Evolutionary conservation across 352 stramenopile genomes (phyloP).

Genomic region (Phytophthora tubulina): DNA sequence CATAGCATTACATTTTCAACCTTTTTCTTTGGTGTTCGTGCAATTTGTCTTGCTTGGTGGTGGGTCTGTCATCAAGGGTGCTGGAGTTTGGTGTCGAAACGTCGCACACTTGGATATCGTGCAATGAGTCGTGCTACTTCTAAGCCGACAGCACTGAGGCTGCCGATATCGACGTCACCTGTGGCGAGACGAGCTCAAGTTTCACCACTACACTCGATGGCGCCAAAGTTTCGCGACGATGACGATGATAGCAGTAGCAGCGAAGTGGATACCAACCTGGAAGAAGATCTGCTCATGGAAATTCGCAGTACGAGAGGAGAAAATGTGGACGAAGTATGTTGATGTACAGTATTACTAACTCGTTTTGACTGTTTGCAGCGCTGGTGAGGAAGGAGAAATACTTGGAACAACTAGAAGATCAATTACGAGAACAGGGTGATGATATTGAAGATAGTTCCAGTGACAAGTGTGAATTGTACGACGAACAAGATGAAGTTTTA

Average conservation of each 20-base stretch:
- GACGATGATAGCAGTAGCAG: not conserved
- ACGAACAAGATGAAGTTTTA: conserved; percentile 1
- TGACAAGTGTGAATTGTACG: not conserved
- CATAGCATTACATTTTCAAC: conserved; percentile 27
- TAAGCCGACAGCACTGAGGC: conserved; percentile 12
- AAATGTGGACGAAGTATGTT: not conserved
- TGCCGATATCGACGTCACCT: conserved; percentile 8
- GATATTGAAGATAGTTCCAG: not conserved
- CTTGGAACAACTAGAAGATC: conserved; percentile 32
- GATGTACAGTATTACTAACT: not conserved
- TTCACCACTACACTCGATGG: conserved; percentile 14
- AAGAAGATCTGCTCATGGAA: conserved; percentile 32
- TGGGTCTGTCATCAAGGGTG: not conserved
- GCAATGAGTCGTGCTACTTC: conserved; percentile 3
- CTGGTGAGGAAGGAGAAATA: conserved; percentile 48
- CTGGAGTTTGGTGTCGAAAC: conserved; percentile 1
- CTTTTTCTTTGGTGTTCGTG: not conserved
- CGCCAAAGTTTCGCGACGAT: conserved; percentile 16
- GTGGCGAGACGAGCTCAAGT: not conserved
- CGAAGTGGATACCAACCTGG: conserved; percentile 30
- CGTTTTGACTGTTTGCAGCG: conserved; percentile 18
- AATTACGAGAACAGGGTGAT: conserved; percentile 26
- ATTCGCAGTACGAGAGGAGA: conserved; percentile 28
- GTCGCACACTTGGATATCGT: conserved; percentile 5
- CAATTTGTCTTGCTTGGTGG: not conserved